These are phyloP conservation scores for Pharnaceum exiguum DNA, from an alignment of 148 eudicot species.

Conservation along the genomic window DNA sequence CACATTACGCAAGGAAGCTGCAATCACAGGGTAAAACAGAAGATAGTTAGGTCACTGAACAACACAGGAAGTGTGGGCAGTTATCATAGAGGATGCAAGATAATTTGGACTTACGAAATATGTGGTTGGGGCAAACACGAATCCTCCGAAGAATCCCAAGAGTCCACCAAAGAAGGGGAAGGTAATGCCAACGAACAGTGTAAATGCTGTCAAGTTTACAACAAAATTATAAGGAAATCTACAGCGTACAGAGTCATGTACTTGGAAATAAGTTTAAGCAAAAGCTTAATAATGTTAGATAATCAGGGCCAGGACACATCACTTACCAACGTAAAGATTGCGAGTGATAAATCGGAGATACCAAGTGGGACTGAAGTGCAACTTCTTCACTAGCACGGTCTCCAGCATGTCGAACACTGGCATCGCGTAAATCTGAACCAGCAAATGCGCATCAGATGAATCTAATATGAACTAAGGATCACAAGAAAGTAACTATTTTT, in stretches of 20 bases:
- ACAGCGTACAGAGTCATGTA: background rate
- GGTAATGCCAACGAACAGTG: conserved; percentile 31
- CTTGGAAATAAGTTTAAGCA: background rate
- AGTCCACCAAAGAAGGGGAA: conserved; percentile 39
- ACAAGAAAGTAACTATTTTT: background rate
- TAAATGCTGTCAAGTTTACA: conserved; percentile 16
- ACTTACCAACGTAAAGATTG: conserved; percentile 32
- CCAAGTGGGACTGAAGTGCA: conserved; percentile 27
- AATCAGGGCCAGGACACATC: background rate
- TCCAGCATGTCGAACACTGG: conserved; percentile 38
- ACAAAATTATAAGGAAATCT: background rate
- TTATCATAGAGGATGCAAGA: background rate
- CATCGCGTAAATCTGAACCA: conserved; percentile 26
- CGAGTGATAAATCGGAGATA: conserved; percentile 27
- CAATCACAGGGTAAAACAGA: background rate
- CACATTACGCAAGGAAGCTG: conserved; percentile 44
- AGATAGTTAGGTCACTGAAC: background rate
- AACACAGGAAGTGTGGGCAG: background rate
- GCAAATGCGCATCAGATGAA: background rate
- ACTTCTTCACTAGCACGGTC: conserved; percentile 32
- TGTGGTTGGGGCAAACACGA: conserved; percentile 36
- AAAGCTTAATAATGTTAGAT: background rate
- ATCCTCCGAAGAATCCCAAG: conserved; percentile 38
- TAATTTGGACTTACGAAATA: conserved; percentile 27
- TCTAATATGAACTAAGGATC: too few relatives aligned